Conservation (phyloP, 2,329 filamentous ascomycete species). For the Phaeophleospora eucalypticola region DNA sequence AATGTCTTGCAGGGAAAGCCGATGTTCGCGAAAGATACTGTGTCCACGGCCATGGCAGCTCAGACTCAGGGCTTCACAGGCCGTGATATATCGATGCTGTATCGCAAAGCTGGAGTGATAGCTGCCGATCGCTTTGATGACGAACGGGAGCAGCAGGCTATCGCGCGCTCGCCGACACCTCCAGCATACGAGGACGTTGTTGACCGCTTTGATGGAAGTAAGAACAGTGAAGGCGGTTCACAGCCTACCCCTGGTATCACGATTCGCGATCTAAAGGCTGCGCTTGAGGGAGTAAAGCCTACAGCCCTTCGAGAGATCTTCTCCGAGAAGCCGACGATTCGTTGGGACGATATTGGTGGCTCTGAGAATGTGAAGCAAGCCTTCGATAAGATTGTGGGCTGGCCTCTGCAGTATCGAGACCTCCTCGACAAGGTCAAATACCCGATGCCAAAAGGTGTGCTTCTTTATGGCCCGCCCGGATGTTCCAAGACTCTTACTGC, state of each 20-base stretch:
- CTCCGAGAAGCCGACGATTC: constrained; percentile 78
- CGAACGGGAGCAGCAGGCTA: constrained; percentile 22
- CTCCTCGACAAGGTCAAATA: constrained; percentile 49
- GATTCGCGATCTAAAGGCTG: constrained; percentile 35
- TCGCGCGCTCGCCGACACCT: constrained; percentile 15
- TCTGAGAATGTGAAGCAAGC: constrained; percentile 67
- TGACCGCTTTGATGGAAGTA: not conserved
- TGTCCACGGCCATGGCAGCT: constrained; percentile 61
- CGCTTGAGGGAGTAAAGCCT: constrained; percentile 67
- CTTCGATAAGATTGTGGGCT: constrained; percentile 55
- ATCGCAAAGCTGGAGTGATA: constrained; percentile 50
- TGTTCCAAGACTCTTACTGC: constrained; percentile 93
- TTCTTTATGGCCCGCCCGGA: constrained; percentile 88
- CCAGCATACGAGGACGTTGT: constrained; percentile 13
- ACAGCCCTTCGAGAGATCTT: constrained; percentile 87
- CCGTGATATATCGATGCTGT: constrained; percentile 66
- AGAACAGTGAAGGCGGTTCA: not conserved
- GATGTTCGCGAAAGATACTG: constrained; percentile 44
- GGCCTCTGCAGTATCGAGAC: constrained; percentile 54
- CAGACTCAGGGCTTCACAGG: constrained; percentile 85
- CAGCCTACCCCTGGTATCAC: not conserved
- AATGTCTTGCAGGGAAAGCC: constrained; percentile 53
- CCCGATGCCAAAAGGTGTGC: constrained; percentile 70
- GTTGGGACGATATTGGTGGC: constrained; percentile 85
- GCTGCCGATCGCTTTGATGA: constrained; percentile 32